Conservation (phyloP, 495 filamentous ascomycete species). For the Aspergillus bridgeri region DNA sequence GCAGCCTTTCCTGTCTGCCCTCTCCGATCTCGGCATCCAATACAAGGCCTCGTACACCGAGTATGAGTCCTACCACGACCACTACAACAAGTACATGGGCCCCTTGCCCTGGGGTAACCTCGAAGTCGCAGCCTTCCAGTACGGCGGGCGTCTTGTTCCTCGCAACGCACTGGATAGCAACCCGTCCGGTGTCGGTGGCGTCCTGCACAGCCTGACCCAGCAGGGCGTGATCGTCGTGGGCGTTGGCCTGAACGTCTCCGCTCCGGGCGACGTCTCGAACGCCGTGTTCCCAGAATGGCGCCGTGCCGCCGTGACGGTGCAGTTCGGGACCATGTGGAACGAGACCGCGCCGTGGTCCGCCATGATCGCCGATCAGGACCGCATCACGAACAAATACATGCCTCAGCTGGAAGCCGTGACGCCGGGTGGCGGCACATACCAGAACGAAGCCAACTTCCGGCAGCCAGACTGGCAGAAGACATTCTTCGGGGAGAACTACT, state of each 20-base stretch:
- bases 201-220: conserved; percentile 36
- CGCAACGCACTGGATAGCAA: conserved; percentile 42
- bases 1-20: conserved; percentile 27
- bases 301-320: conserved; percentile 45
- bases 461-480: conserved; percentile 50
- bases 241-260: conserved; percentile 39
- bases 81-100: conserved; percentile 44
- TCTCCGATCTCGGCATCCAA: conserved; percentile 26
- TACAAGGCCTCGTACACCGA: conserved; percentile 27
- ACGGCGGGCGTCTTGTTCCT: conserved; percentile 60
- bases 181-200: conserved; percentile 35
- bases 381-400: conserved; percentile 37
- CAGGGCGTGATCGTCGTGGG: conserved; percentile 46
- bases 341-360: conserved; percentile 42
- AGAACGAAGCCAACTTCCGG: conserved; percentile 47
- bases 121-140: conserved; percentile 46
- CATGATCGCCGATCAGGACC: conserved; percentile 38
- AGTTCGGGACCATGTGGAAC: conserved; percentile 40
- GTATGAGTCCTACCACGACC: conserved; percentile 44
- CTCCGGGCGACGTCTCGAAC: conserved; percentile 41
- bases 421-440: conserved; percentile 32
- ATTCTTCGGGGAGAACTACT: conserved; percentile 53
- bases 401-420: conserved; percentile 46
- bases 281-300: conserved; percentile 57
- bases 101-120: conserved; percentile 38